Evolutionary conservation across 2,329 filamentous ascomycete genomes (phyloP).

Genomic region (Bipolaris zeicola): DNA sequence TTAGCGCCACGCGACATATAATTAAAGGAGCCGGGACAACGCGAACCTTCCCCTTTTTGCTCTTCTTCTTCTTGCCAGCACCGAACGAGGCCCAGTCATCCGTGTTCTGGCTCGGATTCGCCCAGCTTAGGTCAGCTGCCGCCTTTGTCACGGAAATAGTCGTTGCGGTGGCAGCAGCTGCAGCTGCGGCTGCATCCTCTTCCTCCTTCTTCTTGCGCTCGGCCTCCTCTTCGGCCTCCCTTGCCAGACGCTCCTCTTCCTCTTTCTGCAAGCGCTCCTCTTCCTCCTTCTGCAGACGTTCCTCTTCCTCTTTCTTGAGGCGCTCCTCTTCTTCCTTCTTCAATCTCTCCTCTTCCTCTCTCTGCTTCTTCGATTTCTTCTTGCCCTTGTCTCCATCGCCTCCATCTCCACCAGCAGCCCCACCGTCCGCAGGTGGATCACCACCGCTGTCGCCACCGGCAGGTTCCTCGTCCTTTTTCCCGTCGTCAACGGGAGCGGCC

Average conservation of each 20-base stretch:
- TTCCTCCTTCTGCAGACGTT: constrained; percentile 42
- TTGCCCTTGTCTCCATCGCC: constrained; percentile 38
- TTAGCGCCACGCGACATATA: constrained; percentile 39
- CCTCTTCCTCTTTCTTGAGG: constrained; percentile 44
- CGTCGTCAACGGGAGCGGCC: constrained; percentile 50
- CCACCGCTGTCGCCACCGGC: constrained; percentile 43
- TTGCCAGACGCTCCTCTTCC: constrained; percentile 43
- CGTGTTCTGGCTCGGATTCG: constrained; percentile 31
- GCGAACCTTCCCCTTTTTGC: constrained; percentile 49
- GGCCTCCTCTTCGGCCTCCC: constrained; percentile 48
- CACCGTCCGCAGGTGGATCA: constrained; percentile 45
- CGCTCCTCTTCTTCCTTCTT: constrained; percentile 48
- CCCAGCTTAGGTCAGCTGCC: constrained; percentile 36
- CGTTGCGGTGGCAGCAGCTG: constrained; percentile 33
- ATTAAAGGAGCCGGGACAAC: constrained; percentile 39
- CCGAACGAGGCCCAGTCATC: constrained; percentile 42
- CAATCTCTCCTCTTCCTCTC: constrained; percentile 44
- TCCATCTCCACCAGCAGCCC: constrained; percentile 42
- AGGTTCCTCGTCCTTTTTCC: constrained; percentile 55
- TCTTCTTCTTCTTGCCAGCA: constrained; percentile 43
- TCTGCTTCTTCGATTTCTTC: constrained; percentile 52
- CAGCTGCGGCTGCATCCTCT: constrained; percentile 43
- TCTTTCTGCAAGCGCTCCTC: constrained; percentile 44
- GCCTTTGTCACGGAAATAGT: constrained; percentile 34
- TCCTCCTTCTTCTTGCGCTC: constrained; percentile 45